Conservation (phyloP, 139 green algal species). For the Zygnema circumcarinatum region DNA sequence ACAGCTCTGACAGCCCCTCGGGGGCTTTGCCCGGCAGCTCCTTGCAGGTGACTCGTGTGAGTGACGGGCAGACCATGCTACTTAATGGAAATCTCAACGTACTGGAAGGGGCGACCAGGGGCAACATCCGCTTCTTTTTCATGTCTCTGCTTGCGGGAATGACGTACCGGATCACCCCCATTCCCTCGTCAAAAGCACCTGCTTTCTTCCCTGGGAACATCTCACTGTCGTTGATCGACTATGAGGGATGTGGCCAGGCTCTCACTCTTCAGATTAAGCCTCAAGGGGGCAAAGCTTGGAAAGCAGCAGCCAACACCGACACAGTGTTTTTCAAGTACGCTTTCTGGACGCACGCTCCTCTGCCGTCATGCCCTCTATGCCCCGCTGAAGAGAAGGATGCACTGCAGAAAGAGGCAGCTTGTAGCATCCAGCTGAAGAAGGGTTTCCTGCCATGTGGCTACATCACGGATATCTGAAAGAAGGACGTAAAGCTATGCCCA, state of each 20-base stretch:
- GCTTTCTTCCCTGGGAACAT: background rate
- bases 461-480: background rate
- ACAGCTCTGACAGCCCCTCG: background rate
- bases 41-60: background rate
- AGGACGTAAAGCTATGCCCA: background rate
- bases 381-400: background rate
- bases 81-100: background rate
- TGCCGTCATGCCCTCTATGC: background rate
- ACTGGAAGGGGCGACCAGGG: background rate
- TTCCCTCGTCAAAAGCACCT: background rate
- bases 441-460: too few species aligned
- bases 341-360: background rate
- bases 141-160: background rate
- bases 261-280: background rate
- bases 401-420: background rate
- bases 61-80: background rate
- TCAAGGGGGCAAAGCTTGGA: background rate
- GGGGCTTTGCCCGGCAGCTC: background rate
- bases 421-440: background rate
- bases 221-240: background rate
- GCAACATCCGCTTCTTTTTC: background rate
- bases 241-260: background rate
- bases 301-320: background rate
- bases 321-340: background rate
- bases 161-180: background rate